Percentiles rank a stretch among this genome's conserved stretches.
These are phyloP conservation scores for Pterocarpus macrocarpus DNA, from an alignment of 306 rosid genomes.

Conservation along the genomic window DNA sequence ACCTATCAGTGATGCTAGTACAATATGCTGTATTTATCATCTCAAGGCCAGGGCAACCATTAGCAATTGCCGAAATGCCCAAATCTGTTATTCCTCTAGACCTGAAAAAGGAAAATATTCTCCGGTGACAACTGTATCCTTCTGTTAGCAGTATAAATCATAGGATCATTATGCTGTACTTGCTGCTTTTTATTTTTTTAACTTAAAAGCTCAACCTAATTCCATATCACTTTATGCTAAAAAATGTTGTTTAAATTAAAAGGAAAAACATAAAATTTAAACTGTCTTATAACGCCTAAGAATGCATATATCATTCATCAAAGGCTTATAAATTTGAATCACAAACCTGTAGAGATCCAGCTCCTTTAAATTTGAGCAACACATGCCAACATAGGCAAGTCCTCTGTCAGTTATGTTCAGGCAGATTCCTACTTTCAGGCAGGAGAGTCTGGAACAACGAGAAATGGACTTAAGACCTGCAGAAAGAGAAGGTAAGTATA, in stretches of 20 bases:
- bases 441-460: slow-evolving; percentile 70
- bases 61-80: slow-evolving; percentile 78
- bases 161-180: not conserved
- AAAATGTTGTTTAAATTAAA: slow-evolving; percentile 18
- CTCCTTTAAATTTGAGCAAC: slow-evolving; percentile 77
- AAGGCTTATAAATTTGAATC: slow-evolving; percentile 19
- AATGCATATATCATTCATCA: slow-evolving; percentile 24
- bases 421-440: slow-evolving; percentile 90
- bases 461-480: slow-evolving; percentile 82
- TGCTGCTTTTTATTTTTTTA: not conserved
- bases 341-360: slow-evolving; percentile 93
- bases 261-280: not conserved
- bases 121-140: not conserved
- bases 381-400: slow-evolving; percentile 68
- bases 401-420: slow-evolving; percentile 85
- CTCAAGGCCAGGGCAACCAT: slow-evolving; percentile 81
- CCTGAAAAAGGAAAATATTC: slow-evolving; percentile 57
- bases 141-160: not conserved
- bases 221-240: slow-evolving; percentile 1
- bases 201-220: slow-evolving; percentile 1
- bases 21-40: slow-evolving; percentile 85
- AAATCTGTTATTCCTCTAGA: slow-evolving; percentile 80
- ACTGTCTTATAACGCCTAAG: not conserved
- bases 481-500: slow-evolving; percentile 44
- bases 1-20: slow-evolving; percentile 69